Base-by-base conservation (phyloP, 2,329 filamentous ascomycete genomes). In the Cercospora sp. region DNA sequence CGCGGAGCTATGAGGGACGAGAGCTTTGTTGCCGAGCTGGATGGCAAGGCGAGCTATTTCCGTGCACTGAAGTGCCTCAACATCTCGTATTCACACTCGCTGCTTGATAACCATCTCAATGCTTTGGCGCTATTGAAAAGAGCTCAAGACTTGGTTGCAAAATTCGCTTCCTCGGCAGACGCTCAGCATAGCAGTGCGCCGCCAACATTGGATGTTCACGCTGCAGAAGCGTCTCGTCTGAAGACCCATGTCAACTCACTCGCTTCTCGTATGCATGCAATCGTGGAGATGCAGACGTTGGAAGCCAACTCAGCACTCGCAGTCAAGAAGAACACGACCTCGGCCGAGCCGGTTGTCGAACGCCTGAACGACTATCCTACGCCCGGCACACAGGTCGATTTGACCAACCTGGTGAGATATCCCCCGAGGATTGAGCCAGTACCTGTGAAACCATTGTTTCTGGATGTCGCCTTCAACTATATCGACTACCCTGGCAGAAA, bases 391-490 rank as follows among this genome's bases (percentile, higher is more conserved):
- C 74, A 78, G 10, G 87, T 93, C 9, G 89, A 97, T 77, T 84
- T 97, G 28, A 84, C 84, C 51, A 94, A 94, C 73, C 82, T 99
- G 28, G 94, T 98, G 58, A 87, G 89, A 4, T 97, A 94, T 79
- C 95, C 95, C 12, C 94, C 94, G 1, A 91, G 89, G 77, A 82
- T 97, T 72, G 88, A 92, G 69, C 86, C 91, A 1, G 88, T 98
- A 45, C 93, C 95, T 0, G 90, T 97, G 63, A 99, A 99, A 83
- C 95, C 95, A 30, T 85, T 98, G 36, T 98, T 98, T 84, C 88
- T 98, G 68, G 95, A 99, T 77, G 90, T 97, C 7, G 95, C 95
- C 9, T 99, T 93, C 91, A 98, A 98, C 78, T 98, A 97, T 78
- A 94, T 99, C 70, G 89, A 93, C 60, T 99, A 99, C 77, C 93